Conservation (phyloP, 176 grass and related monocot genomes). For the Hsuehochloa calcarea region DNA sequence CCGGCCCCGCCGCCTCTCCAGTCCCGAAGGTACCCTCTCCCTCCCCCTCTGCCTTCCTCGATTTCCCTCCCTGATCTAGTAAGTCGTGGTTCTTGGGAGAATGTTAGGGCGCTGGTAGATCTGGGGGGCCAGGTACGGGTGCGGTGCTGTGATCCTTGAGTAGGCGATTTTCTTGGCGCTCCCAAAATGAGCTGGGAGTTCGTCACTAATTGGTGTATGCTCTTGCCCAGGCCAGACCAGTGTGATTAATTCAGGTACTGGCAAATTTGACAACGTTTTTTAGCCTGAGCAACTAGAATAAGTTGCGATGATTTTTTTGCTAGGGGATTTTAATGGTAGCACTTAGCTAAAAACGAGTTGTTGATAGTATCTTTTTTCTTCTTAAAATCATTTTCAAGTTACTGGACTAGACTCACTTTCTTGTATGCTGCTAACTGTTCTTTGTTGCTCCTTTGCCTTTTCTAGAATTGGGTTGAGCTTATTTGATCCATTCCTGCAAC, state of each 20-base stretch:
- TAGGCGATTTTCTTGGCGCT: background rate
- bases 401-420: background rate
- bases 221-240: background rate
- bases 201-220: background rate
- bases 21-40: conserved; percentile 40
- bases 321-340: background rate
- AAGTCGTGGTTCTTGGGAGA: background rate
- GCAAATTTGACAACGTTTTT: background rate
- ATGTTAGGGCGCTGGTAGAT: background rate
- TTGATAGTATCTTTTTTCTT: background rate
- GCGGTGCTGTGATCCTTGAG: background rate
- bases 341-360: background rate
- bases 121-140: too few species aligned
- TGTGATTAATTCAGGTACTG: background rate
- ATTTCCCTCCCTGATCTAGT: background rate
- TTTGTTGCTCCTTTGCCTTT: background rate
- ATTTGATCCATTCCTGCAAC: background rate
- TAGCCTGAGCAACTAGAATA: background rate
- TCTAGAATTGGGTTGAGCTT: background rate
- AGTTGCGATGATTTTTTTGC: background rate
- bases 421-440: background rate
- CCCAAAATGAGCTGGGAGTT: background rate
- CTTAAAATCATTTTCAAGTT: background rate
- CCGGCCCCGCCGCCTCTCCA: conserved; percentile 46
- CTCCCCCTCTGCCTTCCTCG: background rate